Evolutionary conservation across 805 yeast species (phyloP).

Genomic region (Yarrowia bubula): DNA sequence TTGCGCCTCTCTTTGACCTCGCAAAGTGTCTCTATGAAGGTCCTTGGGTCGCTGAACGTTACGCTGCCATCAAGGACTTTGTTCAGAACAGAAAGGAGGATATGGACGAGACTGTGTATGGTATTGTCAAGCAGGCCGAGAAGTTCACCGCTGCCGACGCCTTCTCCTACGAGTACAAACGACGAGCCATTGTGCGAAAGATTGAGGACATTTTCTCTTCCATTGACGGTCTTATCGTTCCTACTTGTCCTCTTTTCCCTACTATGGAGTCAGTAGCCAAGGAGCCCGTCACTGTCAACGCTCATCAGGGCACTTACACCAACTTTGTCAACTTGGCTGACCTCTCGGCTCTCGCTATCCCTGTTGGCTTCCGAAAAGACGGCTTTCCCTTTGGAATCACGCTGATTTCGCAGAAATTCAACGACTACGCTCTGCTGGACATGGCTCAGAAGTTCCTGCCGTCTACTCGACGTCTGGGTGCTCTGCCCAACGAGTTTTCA

Average conservation of each 20-base stretch:
- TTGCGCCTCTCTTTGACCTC: constrained; percentile 69
- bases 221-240: constrained; percentile 79
- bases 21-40: constrained; percentile 93
- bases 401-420: constrained; percentile 72
- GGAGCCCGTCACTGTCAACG: constrained; percentile 81
- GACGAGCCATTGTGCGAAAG: constrained; percentile 73
- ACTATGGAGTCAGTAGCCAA: constrained; percentile 65
- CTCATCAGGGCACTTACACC: constrained; percentile 97
- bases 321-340: constrained; percentile 95
- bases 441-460: constrained; percentile 69
- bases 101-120: constrained; percentile 79
- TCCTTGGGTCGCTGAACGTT: constrained; percentile 98
- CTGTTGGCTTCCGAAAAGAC: constrained; percentile 83
- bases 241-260: constrained; percentile 93
- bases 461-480: constrained; percentile 58
- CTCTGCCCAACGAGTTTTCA: constrained; percentile 40
- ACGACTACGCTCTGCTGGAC: constrained; percentile 85
- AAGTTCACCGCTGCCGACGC: constrained; percentile 77
- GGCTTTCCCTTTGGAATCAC: constrained; percentile 92
- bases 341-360: constrained; percentile 85
- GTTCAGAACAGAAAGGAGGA: constrained; percentile 68
- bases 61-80: constrained; percentile 72
- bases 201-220: constrained; percentile 54
- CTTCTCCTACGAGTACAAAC: constrained; percentile 80
- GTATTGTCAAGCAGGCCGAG: constrained; percentile 76